Base-by-base conservation (phyloP, 148 eudicot genomes). In the Limonium bicolor region DNA sequence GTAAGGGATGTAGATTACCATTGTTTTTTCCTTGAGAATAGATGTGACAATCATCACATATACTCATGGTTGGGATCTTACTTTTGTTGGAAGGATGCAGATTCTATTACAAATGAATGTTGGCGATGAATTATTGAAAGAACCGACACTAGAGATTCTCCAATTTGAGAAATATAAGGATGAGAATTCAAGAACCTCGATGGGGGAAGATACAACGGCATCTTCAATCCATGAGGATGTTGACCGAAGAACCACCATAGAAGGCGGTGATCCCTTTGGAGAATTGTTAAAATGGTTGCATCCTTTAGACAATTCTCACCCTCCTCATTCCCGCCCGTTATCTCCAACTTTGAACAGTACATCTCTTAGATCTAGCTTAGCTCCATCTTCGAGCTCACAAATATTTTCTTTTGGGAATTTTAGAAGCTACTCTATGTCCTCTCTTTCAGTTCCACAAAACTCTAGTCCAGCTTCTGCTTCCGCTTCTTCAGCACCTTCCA, bases 341-440 rank as follows among this genome's bases (percentile, higher is more conserved):
- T 67, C 96, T 54, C 88, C 96, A 54, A 67, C 96, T 51, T 51
- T 66, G 36, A 41, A 67, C 42, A 34, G 59, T 67, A 41, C 72
- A 52, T 61, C 68, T 73, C 37, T 54, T 58, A 39, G 82, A 61
- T 55, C 69, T 10, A 68, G 69, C 56, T 63, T 62, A 27, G 61
- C 87, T 44, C 68, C 78, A 41, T 65, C 87, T 38, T 62, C 84
- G 51, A 71, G 81, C 52, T 81, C 96, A 15, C 96, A 73, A 50
- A 64, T 86, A 22, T 75, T 86, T 48, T 75, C 96, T 59, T 81
- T 86, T 66, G 69, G 77, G 34, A 64, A 82, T 64, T 76, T 86
- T 30, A 78, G 94, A 71, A 86, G 96, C 63, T 78, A 86, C 56
- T 86, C 96, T 53, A 86, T 86, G 96, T 82, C 96, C 36, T 76